These are phyloP conservation scores for Ceratobasidium sp. DNA, from an alignment of 1,284 basidiomycete genomes.

Conservation along the genomic window DNA sequence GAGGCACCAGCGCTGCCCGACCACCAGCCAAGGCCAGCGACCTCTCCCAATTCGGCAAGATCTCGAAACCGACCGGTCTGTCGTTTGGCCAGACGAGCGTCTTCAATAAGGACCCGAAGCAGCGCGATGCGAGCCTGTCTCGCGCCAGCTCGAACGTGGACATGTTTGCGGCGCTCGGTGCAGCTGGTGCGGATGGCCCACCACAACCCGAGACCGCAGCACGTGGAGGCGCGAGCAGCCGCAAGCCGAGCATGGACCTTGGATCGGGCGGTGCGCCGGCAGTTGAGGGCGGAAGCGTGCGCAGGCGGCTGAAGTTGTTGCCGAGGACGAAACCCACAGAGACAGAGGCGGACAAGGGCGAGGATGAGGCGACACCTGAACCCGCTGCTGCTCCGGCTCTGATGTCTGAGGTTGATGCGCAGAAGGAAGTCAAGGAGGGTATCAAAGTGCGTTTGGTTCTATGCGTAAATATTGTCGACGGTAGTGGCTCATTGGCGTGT, in stretches of 20 bases:
- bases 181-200: constrained; percentile 63
- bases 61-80: constrained; percentile 69
- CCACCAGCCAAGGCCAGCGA: too few relatives aligned
- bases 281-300: constrained; percentile 64
- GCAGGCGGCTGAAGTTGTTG: constrained; percentile 77
- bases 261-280: constrained; percentile 55
- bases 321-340: constrained; percentile 67
- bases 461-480: not conserved
- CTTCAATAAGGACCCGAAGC: constrained; percentile 74
- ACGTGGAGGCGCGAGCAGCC: constrained; percentile 58
- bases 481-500: not conserved
- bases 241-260: constrained; percentile 66
- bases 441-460: constrained; percentile 57
- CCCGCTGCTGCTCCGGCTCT: constrained; percentile 53
- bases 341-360: constrained; percentile 61
- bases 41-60: constrained; percentile 88
- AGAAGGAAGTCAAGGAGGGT: constrained; percentile 83
- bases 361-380: constrained; percentile 65
- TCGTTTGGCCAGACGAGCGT: constrained; percentile 84
- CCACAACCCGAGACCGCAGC: constrained; percentile 58
- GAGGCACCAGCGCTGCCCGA: constrained; percentile 59
- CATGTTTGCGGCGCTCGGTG: too few relatives aligned
- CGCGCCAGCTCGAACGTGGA: constrained; percentile 79
- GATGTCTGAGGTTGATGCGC: constrained; percentile 77
- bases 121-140: constrained; percentile 69